A percentile compares a stretch with the other conserved stretches of the same genome.
These are phyloP conservation scores for Chiua virens DNA, from an alignment of 768 basidiomycete species.

Conservation along the genomic window DNA sequence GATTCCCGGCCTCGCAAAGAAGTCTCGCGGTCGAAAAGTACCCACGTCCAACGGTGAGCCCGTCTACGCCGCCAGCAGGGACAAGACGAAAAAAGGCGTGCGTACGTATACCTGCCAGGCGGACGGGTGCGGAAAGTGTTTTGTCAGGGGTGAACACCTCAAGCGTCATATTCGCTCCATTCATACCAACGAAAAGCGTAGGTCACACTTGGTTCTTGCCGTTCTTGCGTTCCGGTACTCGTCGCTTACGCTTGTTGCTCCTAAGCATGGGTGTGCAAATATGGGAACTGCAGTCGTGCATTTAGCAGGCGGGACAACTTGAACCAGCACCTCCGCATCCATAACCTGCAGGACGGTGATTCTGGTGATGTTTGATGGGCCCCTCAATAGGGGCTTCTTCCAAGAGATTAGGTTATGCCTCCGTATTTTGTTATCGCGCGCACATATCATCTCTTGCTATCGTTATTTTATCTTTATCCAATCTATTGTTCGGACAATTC, in stretches of 20 bases:
- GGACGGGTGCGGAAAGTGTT: slow-evolving; percentile 74
- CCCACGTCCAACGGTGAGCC: slow-evolving; percentile 36
- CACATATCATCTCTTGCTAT: slow-evolving; percentile 2
- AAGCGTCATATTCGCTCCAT: slow-evolving; percentile 80
- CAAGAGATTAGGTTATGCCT: too few species aligned
- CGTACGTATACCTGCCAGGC: slow-evolving; percentile 67
- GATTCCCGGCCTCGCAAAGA: slow-evolving; percentile 51
- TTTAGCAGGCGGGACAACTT: slow-evolving; percentile 80
- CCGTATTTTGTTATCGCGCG: neutral
- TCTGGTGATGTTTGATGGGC: slow-evolving; percentile 11
- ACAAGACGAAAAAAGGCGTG: slow-evolving; percentile 33
- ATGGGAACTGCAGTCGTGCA: slow-evolving; percentile 62
- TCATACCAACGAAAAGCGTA: slow-evolving; percentile 84
- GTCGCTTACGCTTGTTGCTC: neutral
- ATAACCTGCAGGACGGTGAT: slow-evolving; percentile 31
- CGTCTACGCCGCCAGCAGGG: slow-evolving; percentile 24
- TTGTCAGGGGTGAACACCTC: slow-evolving; percentile 76
- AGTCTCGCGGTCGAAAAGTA: slow-evolving; percentile 48
- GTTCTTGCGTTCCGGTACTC: neutral
- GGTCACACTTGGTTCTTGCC: slow-evolving; percentile 29
- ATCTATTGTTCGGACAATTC: slow-evolving; percentile 8
- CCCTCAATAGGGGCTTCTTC: neutral
- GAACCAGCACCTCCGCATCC: slow-evolving; percentile 69
- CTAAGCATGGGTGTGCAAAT: slow-evolving; percentile 44
- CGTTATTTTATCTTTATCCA: slow-evolving; percentile 20